These are phyloP conservation scores for Trichophyton simii DNA, from an alignment of 2,329 filamentous ascomycete genomes.

Conservation along the genomic window DNA sequence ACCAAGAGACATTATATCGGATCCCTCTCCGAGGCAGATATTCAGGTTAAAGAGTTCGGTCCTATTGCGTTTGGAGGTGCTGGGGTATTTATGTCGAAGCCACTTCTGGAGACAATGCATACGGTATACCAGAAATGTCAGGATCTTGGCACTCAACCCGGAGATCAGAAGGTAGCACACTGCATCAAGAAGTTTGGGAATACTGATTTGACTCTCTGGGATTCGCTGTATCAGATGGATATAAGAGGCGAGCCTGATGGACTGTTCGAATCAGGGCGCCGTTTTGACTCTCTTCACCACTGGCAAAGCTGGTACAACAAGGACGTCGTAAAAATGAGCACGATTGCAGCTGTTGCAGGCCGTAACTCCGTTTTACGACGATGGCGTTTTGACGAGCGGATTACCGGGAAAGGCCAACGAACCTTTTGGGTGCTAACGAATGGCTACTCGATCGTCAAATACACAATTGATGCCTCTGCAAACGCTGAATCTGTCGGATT, in stretches of 20 bases:
- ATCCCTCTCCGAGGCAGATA: constrained; percentile 31
- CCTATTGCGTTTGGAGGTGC: constrained; percentile 34
- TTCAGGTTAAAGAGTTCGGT: constrained; percentile 34
- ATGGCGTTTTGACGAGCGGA: constrained; percentile 32
- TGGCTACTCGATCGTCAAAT: constrained; percentile 33
- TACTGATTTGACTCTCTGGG: constrained; percentile 30
- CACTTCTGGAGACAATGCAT: constrained; percentile 28
- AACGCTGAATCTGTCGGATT: constrained; percentile 32
- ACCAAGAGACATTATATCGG: constrained; percentile 34
- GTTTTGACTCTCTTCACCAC: constrained; percentile 34
- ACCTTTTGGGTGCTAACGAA: constrained; percentile 35
- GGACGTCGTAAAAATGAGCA: constrained; percentile 35
- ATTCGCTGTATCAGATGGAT: constrained; percentile 34
- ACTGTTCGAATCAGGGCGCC: constrained; percentile 32
- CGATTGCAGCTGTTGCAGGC: constrained; percentile 30
- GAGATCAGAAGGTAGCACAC: constrained; percentile 34
- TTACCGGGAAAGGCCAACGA: constrained; percentile 26
- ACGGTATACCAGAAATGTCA: constrained; percentile 32
- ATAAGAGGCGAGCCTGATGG: constrained; percentile 31
- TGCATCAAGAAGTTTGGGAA: constrained; percentile 31
- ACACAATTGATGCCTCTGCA: constrained; percentile 26
- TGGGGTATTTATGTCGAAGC: constrained; percentile 33
- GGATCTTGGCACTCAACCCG: constrained; percentile 31
- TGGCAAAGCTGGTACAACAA: constrained; percentile 35
- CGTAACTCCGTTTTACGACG: constrained; percentile 32